A percentile compares a stretch with the other conserved stretches of the same genome.
Evolutionary conservation across 805 yeast genomes (phyloP).

Genomic region (Blastobotrys americana): DNA sequence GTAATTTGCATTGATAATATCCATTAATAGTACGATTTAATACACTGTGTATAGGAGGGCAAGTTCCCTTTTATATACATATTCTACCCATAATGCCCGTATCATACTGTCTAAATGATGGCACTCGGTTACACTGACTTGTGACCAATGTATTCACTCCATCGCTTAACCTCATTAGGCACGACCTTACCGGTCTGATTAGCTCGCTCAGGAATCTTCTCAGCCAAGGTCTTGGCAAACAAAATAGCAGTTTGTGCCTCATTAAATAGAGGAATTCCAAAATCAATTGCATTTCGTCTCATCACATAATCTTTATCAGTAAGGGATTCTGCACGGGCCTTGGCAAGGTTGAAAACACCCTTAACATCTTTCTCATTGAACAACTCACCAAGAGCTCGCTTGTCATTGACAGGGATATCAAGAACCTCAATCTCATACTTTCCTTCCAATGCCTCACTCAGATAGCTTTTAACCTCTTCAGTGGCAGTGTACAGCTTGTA

Average conservation of each 20-base stretch:
- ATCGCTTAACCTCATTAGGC: conserved; percentile 83
- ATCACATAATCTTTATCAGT: conserved; percentile 89
- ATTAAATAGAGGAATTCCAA: conserved; percentile 91
- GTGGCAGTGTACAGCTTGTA: conserved; percentile 78
- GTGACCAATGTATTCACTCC: conserved; percentile 96
- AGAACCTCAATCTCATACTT: conserved; percentile 50
- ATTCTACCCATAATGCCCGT: too few species aligned
- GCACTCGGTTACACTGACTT: conserved; percentile 58
- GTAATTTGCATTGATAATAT: background rate
- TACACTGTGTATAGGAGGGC: background rate
- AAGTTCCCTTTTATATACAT: background rate
- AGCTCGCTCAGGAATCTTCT: conserved; percentile 54
- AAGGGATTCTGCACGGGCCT: conserved; percentile 76
- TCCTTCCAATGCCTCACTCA: conserved; percentile 41
- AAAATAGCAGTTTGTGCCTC: conserved; percentile 90
- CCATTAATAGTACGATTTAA: background rate
- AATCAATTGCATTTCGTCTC: conserved; percentile 99
- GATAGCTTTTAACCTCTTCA: conserved; percentile 61
- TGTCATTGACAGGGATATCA: conserved; percentile 88
- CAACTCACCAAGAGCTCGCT: conserved; percentile 86
- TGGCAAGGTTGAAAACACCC: conserved; percentile 88
- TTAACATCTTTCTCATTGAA: conserved; percentile 80
- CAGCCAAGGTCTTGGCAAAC: conserved; percentile 76
- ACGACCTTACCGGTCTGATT: conserved; percentile 47
- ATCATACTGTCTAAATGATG: too few species aligned